phyloP scores from a whole-genome alignment of 495 filamentous ascomycete species.

The Chaetomidium leptoderma region DNA sequence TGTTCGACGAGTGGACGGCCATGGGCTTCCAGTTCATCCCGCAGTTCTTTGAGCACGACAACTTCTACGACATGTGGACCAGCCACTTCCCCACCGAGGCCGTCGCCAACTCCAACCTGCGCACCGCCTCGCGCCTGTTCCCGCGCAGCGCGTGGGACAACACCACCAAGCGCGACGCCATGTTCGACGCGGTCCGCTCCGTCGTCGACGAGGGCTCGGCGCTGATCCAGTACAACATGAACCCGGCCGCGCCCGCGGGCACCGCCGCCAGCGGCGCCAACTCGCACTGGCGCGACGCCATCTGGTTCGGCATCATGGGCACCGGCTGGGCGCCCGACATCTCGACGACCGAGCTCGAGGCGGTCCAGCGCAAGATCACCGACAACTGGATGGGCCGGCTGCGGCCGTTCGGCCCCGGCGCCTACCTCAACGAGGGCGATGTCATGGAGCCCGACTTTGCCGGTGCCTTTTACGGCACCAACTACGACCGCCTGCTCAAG shows the following conservation, averaged over 20 bases:
- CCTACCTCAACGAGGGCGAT: constrained; percentile 52
- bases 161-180: constrained; percentile 19
- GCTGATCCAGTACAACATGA: constrained; percentile 26
- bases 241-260: constrained; percentile 13
- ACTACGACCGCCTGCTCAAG: constrained; percentile 41
- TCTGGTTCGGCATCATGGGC: constrained; percentile 19
- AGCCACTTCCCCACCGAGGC: constrained; percentile 19
- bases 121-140: constrained; percentile 41
- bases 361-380: constrained; percentile 23
- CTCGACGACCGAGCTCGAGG: constrained; percentile 9
- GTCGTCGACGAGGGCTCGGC: constrained; percentile 22
- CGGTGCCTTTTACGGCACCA: constrained; percentile 54
- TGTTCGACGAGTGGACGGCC: constrained; percentile 37
- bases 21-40: constrained; percentile 34
- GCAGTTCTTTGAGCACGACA: constrained; percentile 23
- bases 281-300: constrained; percentile 26
- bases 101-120: constrained; percentile 23
- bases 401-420: constrained; percentile 30
- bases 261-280: constrained; percentile 17
- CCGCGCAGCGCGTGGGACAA: constrained; percentile 26
- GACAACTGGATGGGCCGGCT: constrained; percentile 25
- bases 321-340: constrained; percentile 12
- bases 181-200: constrained; percentile 22
- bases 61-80: constrained; percentile 22
- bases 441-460: constrained; percentile 61